Evolutionary conservation across 2,329 filamentous ascomycete species (phyloP).

Genomic region (Whalleya microplaca): DNA sequence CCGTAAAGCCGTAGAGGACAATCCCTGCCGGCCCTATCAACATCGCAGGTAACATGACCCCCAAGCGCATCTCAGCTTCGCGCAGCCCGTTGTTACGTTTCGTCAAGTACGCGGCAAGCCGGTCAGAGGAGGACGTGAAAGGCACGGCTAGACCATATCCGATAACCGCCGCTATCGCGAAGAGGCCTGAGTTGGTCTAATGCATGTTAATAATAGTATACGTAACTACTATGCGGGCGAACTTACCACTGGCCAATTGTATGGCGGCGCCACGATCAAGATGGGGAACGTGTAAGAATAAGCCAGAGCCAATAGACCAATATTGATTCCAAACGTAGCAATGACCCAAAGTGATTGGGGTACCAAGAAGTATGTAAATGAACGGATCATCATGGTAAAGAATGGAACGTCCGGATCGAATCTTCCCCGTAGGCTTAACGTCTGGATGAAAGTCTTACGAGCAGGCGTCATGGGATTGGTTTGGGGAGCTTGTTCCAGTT

Average conservation of each 20-base stretch:
- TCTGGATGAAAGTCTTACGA: conserved; percentile 44
- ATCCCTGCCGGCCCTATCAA: conserved; percentile 41
- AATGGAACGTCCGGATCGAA: conserved; percentile 46
- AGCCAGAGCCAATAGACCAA: conserved; percentile 48
- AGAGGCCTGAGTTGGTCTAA: conserved; percentile 37
- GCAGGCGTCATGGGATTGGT: conserved; percentile 28
- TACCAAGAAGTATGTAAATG: conserved; percentile 49
- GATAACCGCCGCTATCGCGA: conserved; percentile 41
- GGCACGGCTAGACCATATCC: conserved; percentile 45
- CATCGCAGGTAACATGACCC: conserved; percentile 40
- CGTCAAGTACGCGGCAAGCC: conserved; percentile 44
- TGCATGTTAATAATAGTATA: neutral
- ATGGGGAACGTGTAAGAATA: conserved; percentile 53
- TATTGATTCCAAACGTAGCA: conserved; percentile 50
- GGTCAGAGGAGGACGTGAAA: conserved; percentile 41
- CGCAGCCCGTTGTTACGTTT: conserved; percentile 45
- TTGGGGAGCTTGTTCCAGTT: conserved; percentile 21
- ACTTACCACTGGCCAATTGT: conserved; percentile 47
- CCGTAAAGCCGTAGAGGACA: conserved; percentile 42
- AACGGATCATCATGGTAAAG: conserved; percentile 46
- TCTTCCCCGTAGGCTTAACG: conserved; percentile 45
- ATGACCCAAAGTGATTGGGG: conserved; percentile 52
- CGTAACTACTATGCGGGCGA: neutral
- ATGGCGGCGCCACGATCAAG: conserved; percentile 46
- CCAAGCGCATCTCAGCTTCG: conserved; percentile 49